phyloP scores from a whole-genome alignment of 345 rosid genomes.

The Cochlearia excelsa region DNA sequence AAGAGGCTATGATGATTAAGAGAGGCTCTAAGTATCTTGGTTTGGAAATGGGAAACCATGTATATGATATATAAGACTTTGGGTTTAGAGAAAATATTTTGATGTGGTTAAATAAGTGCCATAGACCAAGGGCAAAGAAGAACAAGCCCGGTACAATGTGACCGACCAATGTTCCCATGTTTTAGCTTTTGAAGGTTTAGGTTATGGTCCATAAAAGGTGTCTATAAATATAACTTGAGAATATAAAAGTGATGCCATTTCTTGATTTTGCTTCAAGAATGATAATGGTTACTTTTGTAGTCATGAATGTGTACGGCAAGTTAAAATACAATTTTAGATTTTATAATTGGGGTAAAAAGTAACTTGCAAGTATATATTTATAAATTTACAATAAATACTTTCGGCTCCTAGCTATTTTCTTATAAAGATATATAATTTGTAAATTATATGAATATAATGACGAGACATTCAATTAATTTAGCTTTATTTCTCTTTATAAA shows the following conservation, averaged over 20 bases:
- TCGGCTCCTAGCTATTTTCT: conserved; percentile 4
- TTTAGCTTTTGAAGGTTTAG: conserved; percentile 15
- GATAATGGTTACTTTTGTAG: conserved; percentile 28
- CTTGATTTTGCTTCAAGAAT: conserved; percentile 37
- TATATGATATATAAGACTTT: conserved; percentile 46
- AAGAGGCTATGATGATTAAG: conserved; percentile 55
- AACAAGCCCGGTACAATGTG: conserved; percentile 73
- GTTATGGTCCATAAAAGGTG: not conserved
- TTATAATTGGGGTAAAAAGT: conserved; percentile 2
- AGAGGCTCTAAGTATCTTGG: conserved; percentile 57
- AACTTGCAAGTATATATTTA: conserved; percentile 25
- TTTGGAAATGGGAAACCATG: conserved; percentile 64
- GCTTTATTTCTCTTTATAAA: conserved; percentile 26
- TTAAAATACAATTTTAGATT: conserved; percentile 27
- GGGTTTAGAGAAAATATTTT: conserved; percentile 51
- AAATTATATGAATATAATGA: not conserved
- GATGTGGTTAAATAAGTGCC: conserved; percentile 81
- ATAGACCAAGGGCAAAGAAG: conserved; percentile 60
- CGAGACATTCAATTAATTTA: conserved; percentile 7
- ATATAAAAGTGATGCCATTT: conserved; percentile 7
- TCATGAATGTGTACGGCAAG: conserved; percentile 26
- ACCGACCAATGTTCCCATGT: conserved; percentile 75
- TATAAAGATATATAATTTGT: not conserved
- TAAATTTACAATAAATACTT: not conserved
- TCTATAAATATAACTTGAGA: conserved; percentile 19